Evolutionary conservation across 441 rosid species (phyloP), one percentile per base, ranked within the genome.

Genomic region (Erysimum cheiri): DNA sequence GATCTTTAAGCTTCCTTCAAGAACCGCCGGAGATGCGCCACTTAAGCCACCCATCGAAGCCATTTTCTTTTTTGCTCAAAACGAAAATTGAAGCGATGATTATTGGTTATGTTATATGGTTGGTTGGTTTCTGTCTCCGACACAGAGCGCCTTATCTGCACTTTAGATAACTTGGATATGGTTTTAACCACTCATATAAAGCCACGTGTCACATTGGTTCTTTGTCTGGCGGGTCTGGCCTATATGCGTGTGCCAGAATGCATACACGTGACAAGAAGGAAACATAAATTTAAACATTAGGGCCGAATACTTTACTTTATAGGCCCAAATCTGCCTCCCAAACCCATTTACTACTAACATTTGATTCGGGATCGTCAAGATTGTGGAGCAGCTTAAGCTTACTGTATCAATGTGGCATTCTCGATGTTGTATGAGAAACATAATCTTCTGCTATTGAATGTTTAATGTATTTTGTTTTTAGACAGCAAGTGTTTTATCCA

Each of bases 31-130:
- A 44, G 92, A 84, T 29, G 85, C 70, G 73, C 87, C 89, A 70
- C 83, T 85, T 67, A 92, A 68, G 59, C 97, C 86, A 54, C 84
- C 77, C 91, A 88, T 84, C 2, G 95, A 93, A 46, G 97, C 95
- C 96, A 91, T 86, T 61, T 66, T 43, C 48, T 1, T 2, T 58
- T 9, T 41, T 60, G 26, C 0, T 60, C 47, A 39, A 14, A 3
- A 41, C 36, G 37, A 41, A 60, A 60, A 40, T 26, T 41, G 50
- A 60, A 60, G 37, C 50, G 36, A 60, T 40, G 50, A n/a, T n/a
- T 10, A 26, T 60, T 60, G 36, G 36, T 41, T 60, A 37, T 2
- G 76, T 57, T 57, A 36, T 74, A 67, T 55, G 67, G 8, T 53
- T 67, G 69, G 73, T 48, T 22, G 10, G 53, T 10, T 22, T 48